Base-by-base conservation (phyloP, 2,329 filamentous ascomycete genomes). In the Calycina herbarum region DNA sequence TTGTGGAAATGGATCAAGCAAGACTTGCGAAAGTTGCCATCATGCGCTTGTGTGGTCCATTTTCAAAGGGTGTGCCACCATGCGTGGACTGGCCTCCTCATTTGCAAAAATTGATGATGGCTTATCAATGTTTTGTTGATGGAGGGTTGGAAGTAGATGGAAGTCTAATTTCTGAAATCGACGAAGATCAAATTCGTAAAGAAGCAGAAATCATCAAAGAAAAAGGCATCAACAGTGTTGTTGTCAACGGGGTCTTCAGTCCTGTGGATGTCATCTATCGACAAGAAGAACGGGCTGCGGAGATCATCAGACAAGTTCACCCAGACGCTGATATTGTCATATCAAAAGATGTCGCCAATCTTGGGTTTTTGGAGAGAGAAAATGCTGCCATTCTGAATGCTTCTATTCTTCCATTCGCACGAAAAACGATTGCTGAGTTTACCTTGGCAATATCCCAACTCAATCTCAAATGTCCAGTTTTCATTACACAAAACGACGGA, bases 321-420 rank as follows among this genome's bases (percentile, higher is more conserved):
- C 2, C 79, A 79, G 77, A 76, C 0, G 76, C 81, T 0, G 81
- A 85, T 68, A 77, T 85, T 6, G 80, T 84, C 2, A 79, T 80
- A 45, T 82, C 81, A 20, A 79, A 82, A 29, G 60, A 62, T 57
- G 48, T 62, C 1, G 60, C 48, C 4, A 62, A 62, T 57, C 58
- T 71, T 13, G 71, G 70, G 1, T 72, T 86, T 61, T 74, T 87
- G 8, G 86, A 87, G 73, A 79, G 87, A 45, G 87, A 89, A 73
- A 89, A 89, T 69, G 86, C 86, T 0, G 82, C 85, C 0, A 86
- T 89, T n/a, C 77, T 89, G 11, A 89, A 89, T 68, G 86, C 86
- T 0, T 81, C 85, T 0, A 88, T 89, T 35, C 76, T 88, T 2
- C 73, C 79, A 0, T 86, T 87, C 70, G 86, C 86, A 0, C 77